phyloP scores from a whole-genome alignment of 2,329 filamentous ascomycete species.

The Aureobasidium namibiae region DNA sequence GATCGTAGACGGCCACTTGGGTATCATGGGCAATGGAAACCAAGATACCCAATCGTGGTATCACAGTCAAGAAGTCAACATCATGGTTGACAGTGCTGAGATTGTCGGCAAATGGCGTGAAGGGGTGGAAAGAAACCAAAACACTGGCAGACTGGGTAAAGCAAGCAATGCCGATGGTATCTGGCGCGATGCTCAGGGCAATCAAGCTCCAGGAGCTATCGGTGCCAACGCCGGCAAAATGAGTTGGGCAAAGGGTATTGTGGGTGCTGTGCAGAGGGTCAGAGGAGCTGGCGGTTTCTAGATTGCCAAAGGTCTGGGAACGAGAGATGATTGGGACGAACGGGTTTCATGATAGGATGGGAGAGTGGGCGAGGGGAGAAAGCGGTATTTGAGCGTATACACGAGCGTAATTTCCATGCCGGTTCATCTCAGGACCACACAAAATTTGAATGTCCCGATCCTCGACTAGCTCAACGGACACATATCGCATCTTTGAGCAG shows the following conservation, averaged over 20 bases:
- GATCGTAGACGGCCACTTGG: conserved; percentile 61
- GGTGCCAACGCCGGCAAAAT: conserved; percentile 45
- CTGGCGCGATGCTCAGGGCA: conserved; percentile 47
- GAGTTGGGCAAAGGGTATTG: conserved; percentile 49
- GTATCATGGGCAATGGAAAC: conserved; percentile 67
- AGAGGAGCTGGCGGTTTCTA: conserved; percentile 17
- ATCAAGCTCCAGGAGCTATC: conserved; percentile 34
- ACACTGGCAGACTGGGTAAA: conserved; percentile 52
- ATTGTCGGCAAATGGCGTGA: conserved; percentile 43
- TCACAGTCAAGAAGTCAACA: conserved; percentile 68
- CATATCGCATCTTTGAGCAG: too few relatives aligned
- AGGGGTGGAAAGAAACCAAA: conserved; percentile 56
- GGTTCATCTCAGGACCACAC: too few relatives aligned
- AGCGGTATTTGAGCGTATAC: background rate
- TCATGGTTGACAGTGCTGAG: conserved; percentile 59
- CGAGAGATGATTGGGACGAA: background rate
- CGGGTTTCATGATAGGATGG: background rate
- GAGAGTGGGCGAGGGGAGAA: background rate
- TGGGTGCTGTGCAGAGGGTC: conserved; percentile 51
- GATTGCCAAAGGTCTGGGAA: too few relatives aligned
- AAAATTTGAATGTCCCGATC: too few relatives aligned
- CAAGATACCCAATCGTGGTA: conserved; percentile 76
- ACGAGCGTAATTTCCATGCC: background rate
- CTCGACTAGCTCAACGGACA: too few relatives aligned
- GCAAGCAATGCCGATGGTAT: conserved; percentile 49